Base-by-base conservation (phyloP, 1,284 basidiomycete genomes). In the Tremellales sp. region DNA sequence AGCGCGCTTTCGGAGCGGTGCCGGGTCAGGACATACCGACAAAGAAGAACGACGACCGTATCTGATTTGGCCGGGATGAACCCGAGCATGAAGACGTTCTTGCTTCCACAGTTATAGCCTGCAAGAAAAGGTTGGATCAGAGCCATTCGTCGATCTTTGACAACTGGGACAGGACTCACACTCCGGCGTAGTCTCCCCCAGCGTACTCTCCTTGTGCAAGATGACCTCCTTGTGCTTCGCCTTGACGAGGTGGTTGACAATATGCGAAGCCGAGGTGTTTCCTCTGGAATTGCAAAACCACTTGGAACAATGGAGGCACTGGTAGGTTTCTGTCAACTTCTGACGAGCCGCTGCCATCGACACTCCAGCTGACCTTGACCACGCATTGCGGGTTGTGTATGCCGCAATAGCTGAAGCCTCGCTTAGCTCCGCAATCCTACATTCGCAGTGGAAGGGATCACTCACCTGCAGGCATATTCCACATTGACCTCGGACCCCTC, bases 221-320 rank as follows among this genome's bases (percentile, higher is more conserved):
- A 92, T 87, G 52, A 99, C 94, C 69, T 98, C 94, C 76, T 97
- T 97, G 76, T 99, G 95, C 74, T 97, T 97, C 24, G 95, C 92
- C 63, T 94, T 89, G 45, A 98, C 95, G 47, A 99, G 81, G 74
- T 99, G 95, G 72, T 95, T 97, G 63, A 99, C 94, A 61, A 99
- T 98, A 70, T 99, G 95, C 2, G 92, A 97, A 3, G 93, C 94
- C 1, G 93, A 94, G 2, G 93, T 97, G 65, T 93, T 94, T 44
- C 94, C 93, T 43, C 94, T 83, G n/a, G 94, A 94, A 72, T 99
- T 99, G 78, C 95, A 99, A 72, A 99, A 99, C 92, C 94, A 99
- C 72, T 98, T 98, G 48, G 83, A 83, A 73, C 95, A 99, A 43
- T 92, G 75, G 27, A 97, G 79, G 65, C 95, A 99, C 75, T 74